Conservation (phyloP, 768 basidiomycete species). For the Mycena olivaceomarginata region DNA sequence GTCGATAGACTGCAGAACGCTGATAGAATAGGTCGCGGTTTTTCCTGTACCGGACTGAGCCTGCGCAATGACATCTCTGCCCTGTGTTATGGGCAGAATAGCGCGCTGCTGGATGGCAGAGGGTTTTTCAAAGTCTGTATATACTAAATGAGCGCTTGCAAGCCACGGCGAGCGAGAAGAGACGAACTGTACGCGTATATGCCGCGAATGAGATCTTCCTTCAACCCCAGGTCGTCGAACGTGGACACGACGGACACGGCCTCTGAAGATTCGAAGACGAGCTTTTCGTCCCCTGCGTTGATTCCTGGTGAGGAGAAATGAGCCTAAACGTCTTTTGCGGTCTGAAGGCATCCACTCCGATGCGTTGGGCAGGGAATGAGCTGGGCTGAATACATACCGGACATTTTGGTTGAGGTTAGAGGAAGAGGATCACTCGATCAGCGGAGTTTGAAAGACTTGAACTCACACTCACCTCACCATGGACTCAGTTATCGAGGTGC, state of each 20-base stretch:
- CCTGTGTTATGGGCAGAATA: constrained; percentile 96
- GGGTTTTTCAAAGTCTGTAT: constrained; percentile 93
- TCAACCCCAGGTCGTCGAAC: constrained; percentile 93
- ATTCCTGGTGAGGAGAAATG: constrained; percentile 69
- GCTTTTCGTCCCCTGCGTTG: constrained; percentile 94
- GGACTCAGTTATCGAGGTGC: constrained; percentile 96
- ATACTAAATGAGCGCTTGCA: constrained; percentile 13
- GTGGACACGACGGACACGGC: constrained; percentile 92
- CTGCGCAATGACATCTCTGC: constrained; percentile 98
- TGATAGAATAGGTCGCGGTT: constrained; percentile 99
- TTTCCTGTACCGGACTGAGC: constrained; percentile 99
- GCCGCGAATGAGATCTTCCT: constrained; percentile 96
- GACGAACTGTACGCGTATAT: constrained; percentile 98
- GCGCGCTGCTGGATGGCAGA: constrained; percentile 99
- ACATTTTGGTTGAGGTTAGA: constrained; percentile 72
- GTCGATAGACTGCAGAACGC: constrained; percentile 98
- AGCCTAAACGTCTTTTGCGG: not conserved
- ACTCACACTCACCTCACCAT: constrained; percentile 62
- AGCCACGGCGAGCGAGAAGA: constrained; percentile 12
- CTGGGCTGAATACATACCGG: not conserved
- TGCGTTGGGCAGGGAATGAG: not conserved
- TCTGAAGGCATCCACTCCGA: too few relatives aligned
- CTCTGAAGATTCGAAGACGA: constrained; percentile 96
- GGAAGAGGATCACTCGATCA: constrained; percentile 43
- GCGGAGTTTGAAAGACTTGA: constrained; percentile 70